A percentile compares a stretch with the other conserved stretches of the same genome.
These are phyloP conservation scores for Aspergillus melleus DNA, from an alignment of 2,329 filamentous ascomycete genomes.

Conservation along the genomic window DNA sequence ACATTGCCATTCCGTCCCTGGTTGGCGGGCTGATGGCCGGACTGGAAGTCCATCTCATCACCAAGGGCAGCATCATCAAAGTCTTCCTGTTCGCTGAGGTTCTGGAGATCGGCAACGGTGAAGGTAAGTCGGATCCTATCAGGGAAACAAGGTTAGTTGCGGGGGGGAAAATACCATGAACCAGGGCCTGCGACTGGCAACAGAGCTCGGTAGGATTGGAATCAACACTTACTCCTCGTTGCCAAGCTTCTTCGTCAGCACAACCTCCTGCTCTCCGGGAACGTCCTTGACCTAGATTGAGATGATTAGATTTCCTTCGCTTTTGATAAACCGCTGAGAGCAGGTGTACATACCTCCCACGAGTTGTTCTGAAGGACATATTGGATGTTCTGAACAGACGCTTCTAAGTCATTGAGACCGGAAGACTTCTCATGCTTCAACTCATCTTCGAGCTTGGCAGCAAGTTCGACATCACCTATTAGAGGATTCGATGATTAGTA, in stretches of 20 bases:
- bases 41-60: conserved; percentile 57
- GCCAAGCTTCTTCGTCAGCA: conserved; percentile 77
- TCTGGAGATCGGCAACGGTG: conserved; percentile 79
- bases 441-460: conserved; percentile 82
- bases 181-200: not conserved
- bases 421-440: conserved; percentile 80
- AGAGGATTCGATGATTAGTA: conserved; percentile 4
- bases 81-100: conserved; percentile 61
- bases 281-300: conserved; percentile 63
- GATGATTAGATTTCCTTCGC: not conserved
- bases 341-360: conserved; percentile 64
- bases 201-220: conserved; percentile 1
- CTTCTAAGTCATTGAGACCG: conserved; percentile 69
- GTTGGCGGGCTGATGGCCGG: conserved; percentile 54
- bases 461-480: conserved; percentile 72
- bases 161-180: not conserved
- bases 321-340: not conserved
- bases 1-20: conserved; percentile 51
- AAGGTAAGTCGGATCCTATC: conserved; percentile 75
- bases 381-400: conserved; percentile 84
- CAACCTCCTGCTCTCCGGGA: conserved; percentile 82
- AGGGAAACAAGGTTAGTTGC: not conserved
- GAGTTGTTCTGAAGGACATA: conserved; percentile 84
- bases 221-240: conserved; percentile 73
- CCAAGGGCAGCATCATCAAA: conserved; percentile 58